Evolutionary conservation across 2,329 filamentous ascomycete species (phyloP).

Genomic region (Lasiodiplodia sp.): DNA sequence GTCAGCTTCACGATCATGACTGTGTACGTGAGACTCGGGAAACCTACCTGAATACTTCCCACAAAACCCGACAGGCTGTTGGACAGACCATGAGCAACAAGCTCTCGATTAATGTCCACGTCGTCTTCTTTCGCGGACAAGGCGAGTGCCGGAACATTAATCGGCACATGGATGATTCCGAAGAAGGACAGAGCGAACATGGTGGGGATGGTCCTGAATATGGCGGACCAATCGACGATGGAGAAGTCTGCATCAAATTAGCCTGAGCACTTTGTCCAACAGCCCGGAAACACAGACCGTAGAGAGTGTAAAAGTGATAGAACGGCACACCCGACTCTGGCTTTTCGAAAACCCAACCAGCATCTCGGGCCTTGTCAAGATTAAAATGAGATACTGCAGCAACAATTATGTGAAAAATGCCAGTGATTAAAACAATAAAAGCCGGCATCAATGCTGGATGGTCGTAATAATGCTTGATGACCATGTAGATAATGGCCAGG

Average conservation of each 20-base stretch:
- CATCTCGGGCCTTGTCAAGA: slow-evolving; percentile 69
- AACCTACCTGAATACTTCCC: slow-evolving; percentile 77
- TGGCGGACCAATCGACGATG: slow-evolving; percentile 81
- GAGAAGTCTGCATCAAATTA: slow-evolving; percentile 68
- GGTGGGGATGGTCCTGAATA: slow-evolving; percentile 84
- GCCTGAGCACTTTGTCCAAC: slow-evolving; percentile 19
- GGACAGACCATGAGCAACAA: slow-evolving; percentile 91
- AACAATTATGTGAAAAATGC: slow-evolving; percentile 80
- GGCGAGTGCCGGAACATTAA: slow-evolving; percentile 93
- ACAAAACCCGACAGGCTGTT: slow-evolving; percentile 87
- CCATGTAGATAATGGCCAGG: slow-evolving; percentile 78
- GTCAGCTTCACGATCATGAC: slow-evolving; percentile 35
- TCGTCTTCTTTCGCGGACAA: slow-evolving; percentile 93
- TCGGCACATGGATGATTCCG: slow-evolving; percentile 93
- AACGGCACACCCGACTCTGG: slow-evolving; percentile 87
- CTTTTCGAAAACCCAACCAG: slow-evolving; percentile 91
- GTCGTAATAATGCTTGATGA: slow-evolving; percentile 76
- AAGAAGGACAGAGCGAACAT: slow-evolving; percentile 99
- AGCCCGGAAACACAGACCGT: slow-evolving; percentile 66
- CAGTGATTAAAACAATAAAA: slow-evolving; percentile 82
- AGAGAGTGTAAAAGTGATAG: slow-evolving; percentile 97
- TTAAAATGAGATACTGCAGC: slow-evolving; percentile 72
- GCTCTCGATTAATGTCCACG: slow-evolving; percentile 85
- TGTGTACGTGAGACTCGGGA: slow-evolving; percentile 4
- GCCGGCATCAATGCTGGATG: slow-evolving; percentile 86